These are phyloP conservation scores for Lophium mytilinum DNA, from an alignment of 495 filamentous ascomycete genomes.

Conservation along the genomic window DNA sequence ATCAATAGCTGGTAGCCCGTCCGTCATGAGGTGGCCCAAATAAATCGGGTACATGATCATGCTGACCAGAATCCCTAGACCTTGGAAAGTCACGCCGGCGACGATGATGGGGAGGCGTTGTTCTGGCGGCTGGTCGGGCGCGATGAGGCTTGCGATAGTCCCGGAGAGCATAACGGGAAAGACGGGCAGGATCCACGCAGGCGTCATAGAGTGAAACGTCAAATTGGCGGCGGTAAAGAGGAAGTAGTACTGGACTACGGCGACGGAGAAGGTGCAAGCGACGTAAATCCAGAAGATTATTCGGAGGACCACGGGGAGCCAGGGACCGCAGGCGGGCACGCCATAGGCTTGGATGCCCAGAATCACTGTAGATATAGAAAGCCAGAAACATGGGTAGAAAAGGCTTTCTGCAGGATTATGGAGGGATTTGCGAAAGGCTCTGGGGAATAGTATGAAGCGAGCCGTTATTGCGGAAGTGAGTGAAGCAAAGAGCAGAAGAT, in stretches of 20 bases:
- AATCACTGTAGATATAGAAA: conserved; percentile 56
- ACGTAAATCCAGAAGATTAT: conserved; percentile 23
- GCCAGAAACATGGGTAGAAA: conserved; percentile 60
- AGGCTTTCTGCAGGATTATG: conserved; percentile 55
- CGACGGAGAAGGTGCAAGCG: conserved; percentile 14
- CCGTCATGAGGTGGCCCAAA: conserved; percentile 51
- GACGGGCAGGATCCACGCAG: conserved; percentile 22
- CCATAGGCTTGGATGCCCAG: conserved; percentile 52
- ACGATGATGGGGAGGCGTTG: conserved; percentile 15
- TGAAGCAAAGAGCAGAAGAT: conserved; percentile 50
- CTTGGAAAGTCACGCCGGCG: conserved; percentile 20
- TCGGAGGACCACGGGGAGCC: conserved; percentile 27
- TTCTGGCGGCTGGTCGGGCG: conserved; percentile 14
- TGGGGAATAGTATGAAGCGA: conserved; percentile 49
- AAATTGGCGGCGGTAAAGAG: conserved; percentile 18
- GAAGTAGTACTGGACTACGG: conserved; percentile 23
- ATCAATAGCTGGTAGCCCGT: conserved; percentile 44
- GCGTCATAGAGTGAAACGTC: conserved; percentile 19
- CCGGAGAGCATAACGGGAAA: conserved; percentile 24
- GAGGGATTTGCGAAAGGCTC: conserved; percentile 47
- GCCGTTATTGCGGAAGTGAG: conserved; percentile 45
- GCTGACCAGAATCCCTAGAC: conserved; percentile 15
- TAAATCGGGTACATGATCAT: conserved; percentile 36
- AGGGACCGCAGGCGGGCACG: conserved; percentile 38
- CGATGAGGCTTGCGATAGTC: conserved; percentile 21